Evolutionary conservation across 2,329 filamentous ascomycete species (phyloP).

Genomic region (Neopestalotiopsis sp.): DNA sequence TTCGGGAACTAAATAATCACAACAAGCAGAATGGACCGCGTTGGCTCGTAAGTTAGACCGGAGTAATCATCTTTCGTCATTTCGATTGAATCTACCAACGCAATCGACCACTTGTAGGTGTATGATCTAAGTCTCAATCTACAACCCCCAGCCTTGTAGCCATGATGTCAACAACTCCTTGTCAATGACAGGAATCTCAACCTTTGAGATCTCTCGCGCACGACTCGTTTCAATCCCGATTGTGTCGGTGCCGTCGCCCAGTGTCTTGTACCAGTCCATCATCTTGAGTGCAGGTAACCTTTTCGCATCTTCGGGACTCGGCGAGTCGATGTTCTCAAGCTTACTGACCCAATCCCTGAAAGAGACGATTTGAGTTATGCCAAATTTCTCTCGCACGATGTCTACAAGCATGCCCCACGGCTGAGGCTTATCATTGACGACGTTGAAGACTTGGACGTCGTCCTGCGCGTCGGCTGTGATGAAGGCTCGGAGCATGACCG

Average conservation of each 20-base stretch:
- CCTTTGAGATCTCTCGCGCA: not conserved
- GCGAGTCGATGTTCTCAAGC: conserved; percentile 18
- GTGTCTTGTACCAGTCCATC: conserved; percentile 21
- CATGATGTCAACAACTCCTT: conserved; percentile 15
- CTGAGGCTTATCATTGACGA: conserved; percentile 12
- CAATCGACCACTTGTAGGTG: not conserved
- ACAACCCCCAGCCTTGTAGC: conserved; percentile 18
- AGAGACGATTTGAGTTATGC: conserved; percentile 16
- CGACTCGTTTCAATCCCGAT: conserved; percentile 11
- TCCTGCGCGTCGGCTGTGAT: not conserved
- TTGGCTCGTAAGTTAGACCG: no score
- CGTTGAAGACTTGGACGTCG: not conserved
- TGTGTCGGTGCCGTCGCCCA: conserved; percentile 11
- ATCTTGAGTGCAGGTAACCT: conserved; percentile 23
- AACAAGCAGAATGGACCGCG: no score
- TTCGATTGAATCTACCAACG: not conserved
- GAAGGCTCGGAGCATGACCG: conserved; percentile 1
- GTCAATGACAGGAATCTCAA: conserved; percentile 14
- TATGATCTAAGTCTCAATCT: not conserved
- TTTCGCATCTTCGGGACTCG: conserved; percentile 18
- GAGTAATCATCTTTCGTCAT: not conserved
- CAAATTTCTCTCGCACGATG: conserved; percentile 10
- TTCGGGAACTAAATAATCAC: no score
- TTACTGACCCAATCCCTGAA: conserved; percentile 21
- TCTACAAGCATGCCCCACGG: conserved; percentile 22